Percentiles rank a stretch among this genome's conserved stretches.
phyloP scores from a whole-genome alignment of 1,284 basidiomycete genomes.

The Coniferiporia sulphurascens region DNA sequence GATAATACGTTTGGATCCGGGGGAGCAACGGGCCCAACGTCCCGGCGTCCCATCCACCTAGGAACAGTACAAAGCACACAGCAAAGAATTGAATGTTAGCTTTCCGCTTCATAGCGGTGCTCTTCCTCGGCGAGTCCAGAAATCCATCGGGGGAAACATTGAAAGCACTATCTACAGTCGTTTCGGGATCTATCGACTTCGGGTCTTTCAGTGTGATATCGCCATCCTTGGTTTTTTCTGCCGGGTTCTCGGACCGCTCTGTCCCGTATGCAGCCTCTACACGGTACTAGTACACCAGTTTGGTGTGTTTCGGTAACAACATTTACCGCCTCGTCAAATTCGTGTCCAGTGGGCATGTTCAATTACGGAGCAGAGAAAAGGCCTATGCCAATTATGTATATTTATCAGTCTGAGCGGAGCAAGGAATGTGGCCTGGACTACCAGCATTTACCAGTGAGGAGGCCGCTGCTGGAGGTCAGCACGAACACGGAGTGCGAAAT shows the following conservation, averaged over 20 bases:
- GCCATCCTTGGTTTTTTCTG: neutral
- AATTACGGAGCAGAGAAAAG: no score
- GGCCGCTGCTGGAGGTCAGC: no score
- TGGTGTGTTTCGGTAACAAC: no score
- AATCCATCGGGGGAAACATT: neutral
- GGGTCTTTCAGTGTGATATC: neutral
- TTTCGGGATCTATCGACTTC: neutral
- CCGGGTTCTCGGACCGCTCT: neutral
- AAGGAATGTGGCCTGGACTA: no score
- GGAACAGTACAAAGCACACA: slow-evolving; percentile 14
- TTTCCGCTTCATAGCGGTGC: slow-evolving; percentile 8
- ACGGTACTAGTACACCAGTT: no score
- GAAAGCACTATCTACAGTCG: neutral
- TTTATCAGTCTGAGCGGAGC: no score
- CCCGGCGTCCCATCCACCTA: slow-evolving; percentile 18
- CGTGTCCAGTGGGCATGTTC: no score
- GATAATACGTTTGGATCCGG: slow-evolving; percentile 15
- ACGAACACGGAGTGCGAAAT: no score
- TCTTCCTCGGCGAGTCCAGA: neutral
- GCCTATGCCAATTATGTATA: no score
- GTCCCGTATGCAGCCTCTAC: neutral
- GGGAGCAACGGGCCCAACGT: slow-evolving; percentile 15
- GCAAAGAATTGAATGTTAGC: slow-evolving; percentile 13
- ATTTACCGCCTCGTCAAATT: no score
- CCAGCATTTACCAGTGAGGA: no score